Percentiles rank a stretch among this genome's conserved stretches.
Evolutionary conservation across 192 early-diverging fungal genomes (phyloP).

Genomic region (Backusella australiensis): DNA sequence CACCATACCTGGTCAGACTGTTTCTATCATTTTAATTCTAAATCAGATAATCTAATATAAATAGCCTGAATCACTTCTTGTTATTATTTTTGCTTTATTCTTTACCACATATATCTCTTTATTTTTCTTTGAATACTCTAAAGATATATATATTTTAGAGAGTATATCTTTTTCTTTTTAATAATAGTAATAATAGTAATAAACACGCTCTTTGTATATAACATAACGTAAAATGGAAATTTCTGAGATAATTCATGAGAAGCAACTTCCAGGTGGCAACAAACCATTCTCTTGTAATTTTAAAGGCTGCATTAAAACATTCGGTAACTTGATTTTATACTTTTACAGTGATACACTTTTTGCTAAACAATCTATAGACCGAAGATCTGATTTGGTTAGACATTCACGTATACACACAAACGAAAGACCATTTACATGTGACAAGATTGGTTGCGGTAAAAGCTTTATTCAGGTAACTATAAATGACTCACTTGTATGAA

Average conservation of each 20-base stretch:
- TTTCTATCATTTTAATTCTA: neutral
- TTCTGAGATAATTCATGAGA: slow-evolving; percentile 50
- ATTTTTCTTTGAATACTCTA: neutral
- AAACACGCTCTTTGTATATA: neutral
- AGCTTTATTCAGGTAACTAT: slow-evolving; percentile 64
- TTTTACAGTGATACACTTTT: neutral
- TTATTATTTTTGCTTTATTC: neutral
- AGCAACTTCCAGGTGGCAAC: slow-evolving; percentile 40
- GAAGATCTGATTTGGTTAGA: slow-evolving; percentile 64
- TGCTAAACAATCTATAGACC: slow-evolving; percentile 9
- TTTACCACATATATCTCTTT: neutral
- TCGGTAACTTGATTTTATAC: slow-evolving; percentile 41
- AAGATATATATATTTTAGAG: neutral
- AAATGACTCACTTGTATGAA: neutral
- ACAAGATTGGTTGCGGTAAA: slow-evolving; percentile 63
- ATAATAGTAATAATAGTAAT: neutral
- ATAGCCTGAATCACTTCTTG: neutral
- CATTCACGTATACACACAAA: slow-evolving; percentile 77
- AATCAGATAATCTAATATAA: neutral
- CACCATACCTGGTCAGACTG: neutral
- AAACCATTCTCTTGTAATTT: slow-evolving; percentile 57
- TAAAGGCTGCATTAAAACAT: slow-evolving; percentile 64
- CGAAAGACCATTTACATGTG: slow-evolving; percentile 68
- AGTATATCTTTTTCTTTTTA: neutral
- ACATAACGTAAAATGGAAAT: slow-evolving; percentile 47